Percentiles rank a stretch among this genome's conserved stretches.
Conservation (phyloP, 2,329 filamentous ascomycete species). For the Fusarium piperis region DNA sequence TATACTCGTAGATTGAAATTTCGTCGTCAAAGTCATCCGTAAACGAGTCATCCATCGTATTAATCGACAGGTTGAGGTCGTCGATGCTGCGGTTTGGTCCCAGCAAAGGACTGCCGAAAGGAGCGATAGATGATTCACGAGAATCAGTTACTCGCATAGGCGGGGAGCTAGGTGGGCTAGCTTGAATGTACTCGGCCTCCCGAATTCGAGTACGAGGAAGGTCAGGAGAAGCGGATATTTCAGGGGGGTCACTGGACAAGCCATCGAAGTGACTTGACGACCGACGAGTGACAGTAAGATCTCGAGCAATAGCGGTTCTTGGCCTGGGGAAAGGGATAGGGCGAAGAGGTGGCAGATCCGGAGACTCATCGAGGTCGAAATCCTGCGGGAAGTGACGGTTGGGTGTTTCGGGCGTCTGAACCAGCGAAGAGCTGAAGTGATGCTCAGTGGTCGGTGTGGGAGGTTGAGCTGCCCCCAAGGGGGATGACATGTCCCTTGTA, state of each 20-base stretch:
- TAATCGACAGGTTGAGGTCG: conserved; percentile 51
- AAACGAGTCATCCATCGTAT: conserved; percentile 56
- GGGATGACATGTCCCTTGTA: conserved; percentile 19
- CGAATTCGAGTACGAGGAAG: conserved; percentile 43
- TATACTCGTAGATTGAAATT: conserved; percentile 45
- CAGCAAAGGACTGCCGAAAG: conserved; percentile 58
- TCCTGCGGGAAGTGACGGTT: conserved; percentile 28
- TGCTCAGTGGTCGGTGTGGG: conserved; percentile 30
- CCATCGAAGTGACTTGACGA: conserved; percentile 51
- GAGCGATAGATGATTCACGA: conserved; percentile 49
- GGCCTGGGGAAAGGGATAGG: conserved; percentile 39
- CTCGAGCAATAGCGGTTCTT: conserved; percentile 47
- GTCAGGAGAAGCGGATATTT: conserved; percentile 56
- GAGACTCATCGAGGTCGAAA: conserved; percentile 44
- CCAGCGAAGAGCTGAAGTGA: conserved; percentile 15
- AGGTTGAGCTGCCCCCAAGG: conserved; percentile 12
- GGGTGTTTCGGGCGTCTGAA: conserved; percentile 32
- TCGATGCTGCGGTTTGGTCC: conserved; percentile 53
- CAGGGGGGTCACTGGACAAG: conserved; percentile 54
- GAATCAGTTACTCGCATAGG: conserved; percentile 42
- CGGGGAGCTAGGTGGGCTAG: conserved; percentile 62
- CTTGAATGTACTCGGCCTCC: conserved; percentile 49
- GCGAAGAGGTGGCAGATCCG: conserved; percentile 50
- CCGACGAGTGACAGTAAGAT: conserved; percentile 52
- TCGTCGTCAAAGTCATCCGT: conserved; percentile 59